phyloP scores from a whole-genome alignment of 306 rosid species.

The Inga laurina region DNA sequence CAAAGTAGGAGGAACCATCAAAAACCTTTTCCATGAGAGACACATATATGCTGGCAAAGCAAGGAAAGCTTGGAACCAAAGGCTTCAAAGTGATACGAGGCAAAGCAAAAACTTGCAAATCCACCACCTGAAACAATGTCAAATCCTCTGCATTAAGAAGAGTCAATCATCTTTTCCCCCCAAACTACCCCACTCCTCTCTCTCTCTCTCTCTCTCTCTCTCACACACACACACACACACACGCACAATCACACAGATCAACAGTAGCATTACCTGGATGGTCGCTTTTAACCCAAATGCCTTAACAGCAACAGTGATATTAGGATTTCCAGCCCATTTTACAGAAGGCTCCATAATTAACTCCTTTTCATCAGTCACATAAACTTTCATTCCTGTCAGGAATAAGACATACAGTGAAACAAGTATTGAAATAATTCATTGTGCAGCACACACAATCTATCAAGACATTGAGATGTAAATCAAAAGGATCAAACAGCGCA shows the following conservation, averaged over 20 bases:
- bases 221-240: not conserved
- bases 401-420: slow-evolving; percentile 17
- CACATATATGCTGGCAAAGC: slow-evolving; percentile 78
- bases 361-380: slow-evolving; percentile 90
- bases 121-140: slow-evolving; percentile 61
- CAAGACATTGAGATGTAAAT: slow-evolving; percentile 11
- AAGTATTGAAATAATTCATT: not conserved
- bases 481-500: slow-evolving; percentile 5
- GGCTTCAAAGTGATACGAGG: slow-evolving; percentile 96
- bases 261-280: slow-evolving; percentile 52
- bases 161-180: not conserved
- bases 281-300: slow-evolving; percentile 96
- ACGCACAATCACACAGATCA: not conserved
- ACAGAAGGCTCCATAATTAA: slow-evolving; percentile 93
- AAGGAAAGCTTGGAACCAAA: slow-evolving; percentile 97
- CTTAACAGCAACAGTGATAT: slow-evolving; percentile 69
- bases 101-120: slow-evolving; percentile 76
- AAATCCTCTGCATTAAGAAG: slow-evolving; percentile 28
- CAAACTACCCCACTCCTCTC: not conserved
- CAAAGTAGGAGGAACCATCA: slow-evolving; percentile 17
- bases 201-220: not conserved
- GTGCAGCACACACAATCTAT: not conserved
- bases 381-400: slow-evolving; percentile 83
- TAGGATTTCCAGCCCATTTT: slow-evolving; percentile 98
- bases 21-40: slow-evolving; percentile 97